Base-by-base conservation (phyloP, 345 rosid genomes). In the Erysimum cheiranthoides region DNA sequence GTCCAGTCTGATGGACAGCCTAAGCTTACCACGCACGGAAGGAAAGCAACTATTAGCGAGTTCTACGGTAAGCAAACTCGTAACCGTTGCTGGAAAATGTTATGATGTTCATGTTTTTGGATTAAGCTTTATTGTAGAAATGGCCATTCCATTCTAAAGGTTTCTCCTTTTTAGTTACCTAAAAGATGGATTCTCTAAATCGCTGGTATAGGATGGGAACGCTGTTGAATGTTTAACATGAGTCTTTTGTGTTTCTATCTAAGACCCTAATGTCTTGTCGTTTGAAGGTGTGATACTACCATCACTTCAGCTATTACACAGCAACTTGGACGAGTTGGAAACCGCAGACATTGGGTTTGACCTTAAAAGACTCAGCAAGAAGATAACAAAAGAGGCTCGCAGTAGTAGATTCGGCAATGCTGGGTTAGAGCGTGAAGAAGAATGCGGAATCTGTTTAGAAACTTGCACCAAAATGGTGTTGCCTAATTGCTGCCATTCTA, bases 391-490 rank as follows among this genome's bases (percentile, higher is more conserved):
- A 75, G 73, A 80, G 50, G 83, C 83, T 42, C 74, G 82, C 46
- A 86, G 84, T 35, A 74, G 63, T 31, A 82, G 82, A 81, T 78
- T 84, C 61, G 61, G 76, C 62, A 83, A 78, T 71, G 28, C 78
- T 4, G 93, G 86, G 70, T 71, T 80, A 49, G 97, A 92, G 49
- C 88, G 97, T 63, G 99, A 96, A 81, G 92, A 91, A 54, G 99
- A 96, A 81, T 96, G 99, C 14, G 99, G 97, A 57, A 96, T 96
- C 74, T 96, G 99, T 84, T 83, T 96, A 77, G 98, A 90, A 83
- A 91, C 96, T 65, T 96, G 97, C 83, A 84, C 97, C 60, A 93
- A 91, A 74, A 87, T 96, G 89, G 99, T 93, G 61, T 75, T 93
- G 56, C 99, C 99, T 12, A 90, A 84, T 80, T 93, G 99, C 76